Base-by-base conservation (phyloP, 805 yeast genomes). In the Candida xiaguanensis region DNA sequence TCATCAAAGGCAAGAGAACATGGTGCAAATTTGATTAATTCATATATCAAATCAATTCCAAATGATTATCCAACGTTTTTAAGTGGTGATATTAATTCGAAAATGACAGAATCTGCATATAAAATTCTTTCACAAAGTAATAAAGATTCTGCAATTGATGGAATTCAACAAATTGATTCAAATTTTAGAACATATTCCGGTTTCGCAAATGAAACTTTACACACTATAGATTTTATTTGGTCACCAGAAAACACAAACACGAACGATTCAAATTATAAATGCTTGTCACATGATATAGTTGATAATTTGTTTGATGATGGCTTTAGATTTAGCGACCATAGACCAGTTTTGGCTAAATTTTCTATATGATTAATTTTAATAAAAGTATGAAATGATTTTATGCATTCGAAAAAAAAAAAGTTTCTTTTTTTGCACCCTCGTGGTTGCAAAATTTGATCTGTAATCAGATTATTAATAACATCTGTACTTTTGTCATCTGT, bases 81-180 rank as follows among this genome's bases (percentile, higher is more conserved):
- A n/a, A 58, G 67, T 12, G 84, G 84, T 2, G 83, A 78, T 51
- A 74, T 80, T 58, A 80, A 80, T 49, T 69, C 80, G 2, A 29
- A 36, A 14, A 23, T 38, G 4, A 28, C 45, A 2, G 55, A 49
- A 22, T 34, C 41, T 18, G 48, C 55, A 12, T 55, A 53, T 26
- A 60, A 65, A 38, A 68, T 73, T 1, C 46, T 34, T 7, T 24
- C 40, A 4, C 8, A 27, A 16, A 40, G 40, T 4, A 40, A 53
- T 13, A 24, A 38, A 13, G 57, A 53, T 18, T 24, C 56, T 5
- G 41, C 53, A 7, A n/a, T 25, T 2, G 19, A 16, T 30, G 58
- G 65, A 3, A 57, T 62, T 2, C 24, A 27, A 1, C 23, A 31
- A 13, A 28, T 34, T 5, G 41, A 43, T 18, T 47, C 39, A 1